Percentiles rank a stretch among this genome's conserved stretches.
Conservation (phyloP, 805 yeast genomes). For the Wickerhamomyces ciferrii region DNA sequence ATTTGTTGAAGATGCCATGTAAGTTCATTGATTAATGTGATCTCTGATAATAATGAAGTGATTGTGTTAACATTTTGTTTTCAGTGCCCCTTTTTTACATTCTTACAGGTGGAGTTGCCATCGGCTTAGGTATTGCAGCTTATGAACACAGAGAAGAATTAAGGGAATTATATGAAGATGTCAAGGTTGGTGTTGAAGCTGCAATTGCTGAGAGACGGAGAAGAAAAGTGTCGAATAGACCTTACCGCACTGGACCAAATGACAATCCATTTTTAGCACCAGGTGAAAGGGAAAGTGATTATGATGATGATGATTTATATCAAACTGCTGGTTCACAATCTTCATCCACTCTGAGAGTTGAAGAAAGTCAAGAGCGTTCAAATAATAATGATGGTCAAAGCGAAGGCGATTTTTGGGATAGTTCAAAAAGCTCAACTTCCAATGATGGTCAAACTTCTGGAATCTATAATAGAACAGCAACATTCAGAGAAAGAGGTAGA, state of each 20-base stretch:
- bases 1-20: no score
- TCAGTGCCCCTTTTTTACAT: neutral
- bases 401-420: neutral
- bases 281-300: neutral
- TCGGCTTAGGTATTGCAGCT: constrained; percentile 7
- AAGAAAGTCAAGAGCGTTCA: neutral
- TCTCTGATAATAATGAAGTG: no score
- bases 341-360: neutral
- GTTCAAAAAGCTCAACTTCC: neutral
- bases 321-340: neutral
- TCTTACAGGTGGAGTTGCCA: constrained; percentile 5
- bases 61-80: neutral
- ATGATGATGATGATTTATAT: neutral
- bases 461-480: neutral
- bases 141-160: constrained; percentile 5
- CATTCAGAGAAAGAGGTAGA: neutral
- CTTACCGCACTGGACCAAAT: neutral
- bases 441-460: constrained; percentile 1
- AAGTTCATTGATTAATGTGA: no score
- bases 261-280: neutral
- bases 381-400: neutral
- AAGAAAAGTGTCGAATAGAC: neutral
- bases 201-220: neutral
- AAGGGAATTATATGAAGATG: neutral
- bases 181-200: neutral